Conservation (phyloP, 371 early-diverging fungal species). For the Rhizopus stolonifer region DNA sequence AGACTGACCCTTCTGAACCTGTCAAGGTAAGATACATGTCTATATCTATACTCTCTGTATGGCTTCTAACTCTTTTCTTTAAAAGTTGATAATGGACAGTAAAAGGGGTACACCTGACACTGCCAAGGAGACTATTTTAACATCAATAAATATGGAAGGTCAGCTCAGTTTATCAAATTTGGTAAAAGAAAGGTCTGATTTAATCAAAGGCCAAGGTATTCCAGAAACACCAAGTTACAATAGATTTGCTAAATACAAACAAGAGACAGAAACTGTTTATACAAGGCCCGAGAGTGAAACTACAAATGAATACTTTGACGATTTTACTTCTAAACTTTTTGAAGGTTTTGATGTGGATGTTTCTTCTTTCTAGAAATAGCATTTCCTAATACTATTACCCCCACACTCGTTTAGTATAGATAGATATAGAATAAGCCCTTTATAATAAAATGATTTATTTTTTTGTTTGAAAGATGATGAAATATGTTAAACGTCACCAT, state of each 20-base stretch:
- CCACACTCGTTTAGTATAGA: too few species aligned
- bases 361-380: background rate
- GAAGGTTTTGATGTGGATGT: background rate
- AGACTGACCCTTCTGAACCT: background rate
- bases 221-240: background rate
- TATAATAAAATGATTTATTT: too few species aligned
- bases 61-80: background rate
- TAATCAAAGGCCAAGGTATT: background rate
- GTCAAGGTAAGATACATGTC: background rate
- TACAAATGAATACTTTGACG: background rate
- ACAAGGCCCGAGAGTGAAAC: background rate
- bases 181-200: background rate
- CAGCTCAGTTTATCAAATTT: background rate
- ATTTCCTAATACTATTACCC: too few species aligned
- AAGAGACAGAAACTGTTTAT: background rate
- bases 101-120: too few species aligned
- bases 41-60: background rate
- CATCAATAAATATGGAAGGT: too few species aligned
- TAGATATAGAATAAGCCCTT: too few species aligned
- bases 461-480: too few species aligned
- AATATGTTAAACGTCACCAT: conserved; percentile 21
- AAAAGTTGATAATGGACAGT: too few species aligned
- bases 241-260: conserved; percentile 2
- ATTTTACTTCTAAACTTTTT: background rate
- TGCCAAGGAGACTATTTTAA: too few species aligned